Percentiles rank a stretch among this genome's conserved stretches.
Evolutionary conservation across 768 basidiomycete species (phyloP).

Genomic region (Mycena leptocephala): DNA sequence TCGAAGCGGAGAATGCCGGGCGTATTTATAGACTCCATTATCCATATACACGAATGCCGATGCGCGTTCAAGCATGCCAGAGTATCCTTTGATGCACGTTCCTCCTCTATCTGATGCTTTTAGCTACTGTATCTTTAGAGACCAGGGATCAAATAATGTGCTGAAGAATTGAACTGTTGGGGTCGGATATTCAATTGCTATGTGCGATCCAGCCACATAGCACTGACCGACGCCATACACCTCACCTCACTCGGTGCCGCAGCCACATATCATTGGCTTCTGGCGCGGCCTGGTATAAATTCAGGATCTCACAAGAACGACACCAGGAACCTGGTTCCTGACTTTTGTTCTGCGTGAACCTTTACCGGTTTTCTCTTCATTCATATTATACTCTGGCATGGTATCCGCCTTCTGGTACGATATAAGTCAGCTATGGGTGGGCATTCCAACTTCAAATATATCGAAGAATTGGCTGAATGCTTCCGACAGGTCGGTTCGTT

Average conservation of each 20-base stretch:
- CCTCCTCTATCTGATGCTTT: too few relatives aligned
- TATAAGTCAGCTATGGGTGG: too few relatives aligned
- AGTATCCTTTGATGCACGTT: too few relatives aligned
- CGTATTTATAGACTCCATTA: too few relatives aligned
- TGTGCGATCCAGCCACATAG: not conserved
- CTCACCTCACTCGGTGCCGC: not conserved
- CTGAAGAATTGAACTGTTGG: too few relatives aligned
- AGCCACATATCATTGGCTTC: not conserved
- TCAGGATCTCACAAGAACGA: not conserved
- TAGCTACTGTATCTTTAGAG: too few relatives aligned
- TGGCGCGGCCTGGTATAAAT: not conserved
- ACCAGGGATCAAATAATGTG: too few relatives aligned
- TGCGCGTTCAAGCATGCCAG: too few relatives aligned
- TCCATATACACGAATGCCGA: too few relatives aligned
- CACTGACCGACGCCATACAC: not conserved
- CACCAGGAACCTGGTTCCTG: not conserved
- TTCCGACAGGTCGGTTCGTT: conserved; percentile 4
- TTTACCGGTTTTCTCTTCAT: not conserved
- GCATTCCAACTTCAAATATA: not conserved
- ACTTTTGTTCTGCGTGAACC: not conserved
- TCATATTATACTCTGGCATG: not conserved
- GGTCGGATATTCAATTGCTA: not conserved
- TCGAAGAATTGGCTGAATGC: not conserved
- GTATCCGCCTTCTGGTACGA: too few relatives aligned
- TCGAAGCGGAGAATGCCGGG: too few relatives aligned